Evolutionary conservation across 495 filamentous ascomycete genomes (phyloP).

Genomic region (Trichoderma virens): DNA sequence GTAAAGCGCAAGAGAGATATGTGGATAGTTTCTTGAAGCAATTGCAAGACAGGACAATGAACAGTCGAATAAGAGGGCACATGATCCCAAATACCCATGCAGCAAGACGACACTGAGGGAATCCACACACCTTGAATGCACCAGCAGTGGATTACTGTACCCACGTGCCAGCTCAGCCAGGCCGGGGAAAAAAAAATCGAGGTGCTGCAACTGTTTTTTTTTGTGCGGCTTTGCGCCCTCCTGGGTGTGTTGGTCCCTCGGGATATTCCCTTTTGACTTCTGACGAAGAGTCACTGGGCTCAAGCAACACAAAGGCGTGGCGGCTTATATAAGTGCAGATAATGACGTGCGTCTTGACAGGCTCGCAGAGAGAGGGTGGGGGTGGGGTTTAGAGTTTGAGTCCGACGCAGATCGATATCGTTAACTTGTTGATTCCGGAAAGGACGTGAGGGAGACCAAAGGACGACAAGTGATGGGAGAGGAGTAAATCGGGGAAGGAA

Average conservation of each 20-base stretch:
- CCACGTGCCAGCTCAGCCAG: constrained; percentile 5
- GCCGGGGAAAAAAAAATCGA: neutral
- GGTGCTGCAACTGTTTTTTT: neutral
- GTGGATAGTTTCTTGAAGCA: neutral
- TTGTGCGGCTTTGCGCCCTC: neutral
- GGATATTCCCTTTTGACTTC: neutral
- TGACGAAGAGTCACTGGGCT: neutral
- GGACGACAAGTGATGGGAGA: neutral
- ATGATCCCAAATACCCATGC: neutral
- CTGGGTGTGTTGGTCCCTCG: neutral
- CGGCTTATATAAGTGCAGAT: constrained; percentile 2
- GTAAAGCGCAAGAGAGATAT: neutral
- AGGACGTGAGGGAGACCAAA: neutral
- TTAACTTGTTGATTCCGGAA: neutral
- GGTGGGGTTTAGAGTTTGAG: neutral
- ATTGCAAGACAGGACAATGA: neutral
- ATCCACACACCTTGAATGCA: constrained; percentile 6
- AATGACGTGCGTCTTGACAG: constrained; percentile 7
- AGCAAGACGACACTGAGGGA: neutral
- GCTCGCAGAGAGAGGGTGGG: constrained; percentile 6
- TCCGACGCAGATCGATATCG: neutral
- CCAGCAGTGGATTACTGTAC: constrained; percentile 1
- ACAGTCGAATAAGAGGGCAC: neutral
- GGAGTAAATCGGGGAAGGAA: neutral
- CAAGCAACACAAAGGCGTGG: neutral